phyloP scores from a whole-genome alignment of 805 yeast genomes.

The Suhomyces sp. region DNA sequence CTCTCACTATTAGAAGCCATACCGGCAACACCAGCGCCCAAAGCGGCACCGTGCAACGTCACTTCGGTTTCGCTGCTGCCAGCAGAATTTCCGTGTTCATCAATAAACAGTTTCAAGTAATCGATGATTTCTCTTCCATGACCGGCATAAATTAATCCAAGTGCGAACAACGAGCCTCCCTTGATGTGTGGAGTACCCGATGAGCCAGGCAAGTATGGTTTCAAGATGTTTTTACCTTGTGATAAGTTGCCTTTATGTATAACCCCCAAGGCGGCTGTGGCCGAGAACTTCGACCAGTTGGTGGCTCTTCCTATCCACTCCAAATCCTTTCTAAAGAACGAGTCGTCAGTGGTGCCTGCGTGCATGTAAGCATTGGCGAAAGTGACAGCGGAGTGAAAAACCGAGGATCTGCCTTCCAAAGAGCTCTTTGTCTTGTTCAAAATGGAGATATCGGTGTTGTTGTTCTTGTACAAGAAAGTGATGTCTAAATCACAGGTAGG shows the following conservation, averaged over 20 bases:
- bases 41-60: conserved; percentile 89
- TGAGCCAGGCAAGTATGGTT: conserved; percentile 85
- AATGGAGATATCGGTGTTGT: conserved; percentile 80
- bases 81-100: conserved; percentile 61
- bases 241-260: conserved; percentile 93
- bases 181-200: conserved; percentile 83
- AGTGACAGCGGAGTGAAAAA: conserved; percentile 94
- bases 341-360: conserved; percentile 94
- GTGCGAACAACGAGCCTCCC: conserved; percentile 92
- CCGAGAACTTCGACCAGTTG: conserved; percentile 96
- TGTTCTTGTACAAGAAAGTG: conserved; percentile 82
- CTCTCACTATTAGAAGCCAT: conserved; percentile 81
- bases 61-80: conserved; percentile 74
- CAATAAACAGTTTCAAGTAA: conserved; percentile 69
- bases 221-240: conserved; percentile 81
- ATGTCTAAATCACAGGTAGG: conserved; percentile 92
- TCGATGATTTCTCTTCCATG: conserved; percentile 87
- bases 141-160: conserved; percentile 94
- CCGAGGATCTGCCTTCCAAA: conserved; percentile 87
- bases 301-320: conserved; percentile 98
- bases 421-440: conserved; percentile 76
- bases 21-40: conserved; percentile 95
- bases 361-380: conserved; percentile 93
- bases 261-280: conserved; percentile 97
- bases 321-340: conserved; percentile 82